Base-by-base conservation (phyloP, 2,329 filamentous ascomycete species). In the Alternaria incomplexa region DNA sequence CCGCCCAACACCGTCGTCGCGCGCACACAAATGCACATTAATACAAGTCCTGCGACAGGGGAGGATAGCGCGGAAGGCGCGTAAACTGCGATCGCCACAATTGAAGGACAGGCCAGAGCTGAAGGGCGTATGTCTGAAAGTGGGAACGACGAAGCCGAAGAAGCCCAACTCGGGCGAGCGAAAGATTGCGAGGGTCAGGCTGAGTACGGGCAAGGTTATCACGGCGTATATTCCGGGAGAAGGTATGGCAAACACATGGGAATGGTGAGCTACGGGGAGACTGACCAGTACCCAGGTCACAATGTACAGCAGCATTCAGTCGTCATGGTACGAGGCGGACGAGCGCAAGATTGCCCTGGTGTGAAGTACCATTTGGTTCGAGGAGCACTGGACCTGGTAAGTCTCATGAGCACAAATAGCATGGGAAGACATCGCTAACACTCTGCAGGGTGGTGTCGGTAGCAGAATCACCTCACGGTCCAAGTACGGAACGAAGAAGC, bases 291-390 rank as follows among this genome's bases (percentile, higher is more conserved):
- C 22, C 3, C 70, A 89, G 87, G 96, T 52, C 96, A 99, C 83
- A 99, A 98, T 81, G 94, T 98, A 70, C 95, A 98, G 86, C 96
- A 98, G 86, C 96, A 99, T 85, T 96, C 92, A 74, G 96, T 99
- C 50, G 96, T 99, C 59, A 85, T 98, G 70, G 94, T 99, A n/a
- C 87, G 96, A 70, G 96, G 96, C 62, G 96, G 96, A 3, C 87
- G 96, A 79, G 90, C 89, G 68, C 96, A 98, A 87, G 96, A 99
- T 89, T 99, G 96, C 84, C 96, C 96, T 65, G 96, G 96, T 90
- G 96, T 99, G 82, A 90, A 94, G 78, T 99, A 99, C 80, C 93
- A 96, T 81, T 84, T 97, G 75, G 92, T 99, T 45, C 86, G 96
- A 78, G 96, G 96, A 30, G 93, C 94, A 20, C 84, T 97, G 82